Evolutionary conservation across 1,284 basidiomycete genomes (phyloP), one percentile per base, ranked within the genome.

Genomic region (Cryptococcus floricola): DNA sequence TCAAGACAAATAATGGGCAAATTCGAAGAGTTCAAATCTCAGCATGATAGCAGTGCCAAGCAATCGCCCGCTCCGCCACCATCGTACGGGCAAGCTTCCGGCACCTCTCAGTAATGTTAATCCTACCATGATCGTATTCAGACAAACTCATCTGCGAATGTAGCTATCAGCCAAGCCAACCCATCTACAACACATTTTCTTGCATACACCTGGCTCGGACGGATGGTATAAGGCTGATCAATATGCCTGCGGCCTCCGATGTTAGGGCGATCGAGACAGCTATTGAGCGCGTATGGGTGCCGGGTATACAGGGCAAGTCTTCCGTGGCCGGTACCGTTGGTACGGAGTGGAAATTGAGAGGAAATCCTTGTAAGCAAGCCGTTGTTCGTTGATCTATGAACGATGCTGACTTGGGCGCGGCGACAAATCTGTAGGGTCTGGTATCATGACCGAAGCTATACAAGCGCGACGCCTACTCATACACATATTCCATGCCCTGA

Each of bases 281-380:
- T 7, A 65, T 71, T 12, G 39, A 45, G 53, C 50, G 65, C 25
- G 63, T 60, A 3, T 74, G 72, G 72, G 48, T 54, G 4, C 38
- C 57, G 1, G 72, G 72, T 2, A 64, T 74, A 4, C 48, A 60
- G 14, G 52, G 48, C 4, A 18, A 39, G 41, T 61, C 58, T 39
- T 37, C 53, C 12, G 50, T 43, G n/a, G 14, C 18, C 10, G 19
- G 31, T 34, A 34, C 31, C 31, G 31, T 23, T 6, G 58, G 56
- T 12, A 66, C 56, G 48, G 71, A 73, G 54, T 70, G 67, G 65
- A 75, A 73, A 58, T 51, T 73, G 23, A 44, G 42, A 2, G 73
- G 73, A 1, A 56, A 58, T 13, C 70, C 69, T 25, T 72, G 71
- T 73, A 49, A 60, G 70, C 61, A 34, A 14, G 14, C 27, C n/a